Evolutionary conservation across 495 filamentous ascomycete genomes (phyloP), one percentile per base, ranked within the genome.

Genomic region (Hapsidospora chrysogenum): DNA sequence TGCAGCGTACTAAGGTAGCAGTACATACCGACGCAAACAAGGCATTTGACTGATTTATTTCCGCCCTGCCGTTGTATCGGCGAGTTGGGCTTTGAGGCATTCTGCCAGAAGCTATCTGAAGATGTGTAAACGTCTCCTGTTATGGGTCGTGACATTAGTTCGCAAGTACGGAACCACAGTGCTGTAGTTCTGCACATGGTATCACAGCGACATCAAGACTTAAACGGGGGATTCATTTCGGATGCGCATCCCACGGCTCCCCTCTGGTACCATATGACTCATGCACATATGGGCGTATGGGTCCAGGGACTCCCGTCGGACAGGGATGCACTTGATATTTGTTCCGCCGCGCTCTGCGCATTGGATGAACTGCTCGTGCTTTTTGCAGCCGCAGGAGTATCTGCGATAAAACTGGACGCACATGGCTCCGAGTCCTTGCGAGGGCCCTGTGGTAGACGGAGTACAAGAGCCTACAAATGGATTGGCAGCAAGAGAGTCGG

Each of bases 351-450:
- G 9, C 30, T 4, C 22, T n/a, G 8, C 19, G 22, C 40, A 39
- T 31, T 40, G 37, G 16, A 23, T 35, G 21, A 38, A 39, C 19
- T 38, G 36, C 14, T 39, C 40, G 1, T 5, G 10, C 35, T 42
- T 42, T 29, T 14, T 39, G 36, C 40, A 42, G 3, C 35, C 35
- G 17, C 39, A 41, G 17, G 39, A 29, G 23, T 41, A 41, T 8
- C n/a, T 13, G 26, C 39, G 39, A 23, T 29, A 36, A 7, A 19
- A 20, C 34, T 36, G 39, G 5, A 17, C 17, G 39, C 39, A 41
- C 39, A 37, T 32, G 30, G n/a, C n/a, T n/a, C n/a, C n/a, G n/a
- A n/a, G n/a, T n/a, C n/a, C n/a, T n/a, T n/a, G n/a, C n/a, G n/a
- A n/a, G n/a, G n/a, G n/a, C n/a, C n/a, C n/a, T n/a, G n/a, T n/a